These are phyloP conservation scores for Kluyveromyces starmeri DNA, from an alignment of 805 yeast species.

Conservation along the genomic window DNA sequence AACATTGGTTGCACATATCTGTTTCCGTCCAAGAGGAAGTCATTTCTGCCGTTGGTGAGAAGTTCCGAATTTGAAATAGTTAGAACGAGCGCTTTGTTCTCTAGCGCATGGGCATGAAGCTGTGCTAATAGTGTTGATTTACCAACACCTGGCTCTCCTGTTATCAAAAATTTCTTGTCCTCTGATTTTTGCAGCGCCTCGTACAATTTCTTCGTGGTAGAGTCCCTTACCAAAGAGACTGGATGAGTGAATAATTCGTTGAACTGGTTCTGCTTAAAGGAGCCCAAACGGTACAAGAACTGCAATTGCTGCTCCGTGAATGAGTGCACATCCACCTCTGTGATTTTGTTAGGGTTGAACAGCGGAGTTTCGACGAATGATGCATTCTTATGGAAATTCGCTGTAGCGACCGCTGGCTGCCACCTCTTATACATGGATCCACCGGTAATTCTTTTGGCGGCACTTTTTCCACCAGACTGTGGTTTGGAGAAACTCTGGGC, in stretches of 20 bases:
- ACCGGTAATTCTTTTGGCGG: conserved; percentile 20
- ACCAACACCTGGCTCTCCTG: conserved; percentile 72
- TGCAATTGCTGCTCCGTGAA: conserved; percentile 37
- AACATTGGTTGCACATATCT: conserved; percentile 74
- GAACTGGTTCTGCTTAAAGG: conserved; percentile 60
- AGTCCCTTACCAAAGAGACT: conserved; percentile 46
- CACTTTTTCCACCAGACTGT: conserved; percentile 10
- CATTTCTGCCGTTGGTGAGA: conserved; percentile 65
- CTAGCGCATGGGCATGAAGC: conserved; percentile 25
- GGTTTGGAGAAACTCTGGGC: conserved; percentile 25
- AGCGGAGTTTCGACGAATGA: conserved; percentile 15
- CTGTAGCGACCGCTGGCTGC: conserved; percentile 26
- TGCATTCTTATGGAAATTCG: conserved; percentile 25
- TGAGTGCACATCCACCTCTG: conserved; percentile 24
- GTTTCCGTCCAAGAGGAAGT: conserved; percentile 47
- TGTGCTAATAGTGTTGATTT: conserved; percentile 69
- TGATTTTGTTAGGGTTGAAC: conserved; percentile 13
- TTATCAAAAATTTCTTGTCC: conserved; percentile 43
- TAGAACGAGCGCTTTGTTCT: conserved; percentile 50
- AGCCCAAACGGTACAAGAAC: conserved; percentile 44
- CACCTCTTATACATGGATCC: conserved; percentile 29
- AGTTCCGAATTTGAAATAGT: conserved; percentile 55
- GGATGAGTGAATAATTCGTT: conserved; percentile 58
- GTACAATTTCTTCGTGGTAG: conserved; percentile 35
- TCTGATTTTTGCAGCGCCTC: conserved; percentile 34